Evolutionary conservation across 106 monocot species (phyloP).

Genomic region (Dendrobium chrysotoxum): DNA sequence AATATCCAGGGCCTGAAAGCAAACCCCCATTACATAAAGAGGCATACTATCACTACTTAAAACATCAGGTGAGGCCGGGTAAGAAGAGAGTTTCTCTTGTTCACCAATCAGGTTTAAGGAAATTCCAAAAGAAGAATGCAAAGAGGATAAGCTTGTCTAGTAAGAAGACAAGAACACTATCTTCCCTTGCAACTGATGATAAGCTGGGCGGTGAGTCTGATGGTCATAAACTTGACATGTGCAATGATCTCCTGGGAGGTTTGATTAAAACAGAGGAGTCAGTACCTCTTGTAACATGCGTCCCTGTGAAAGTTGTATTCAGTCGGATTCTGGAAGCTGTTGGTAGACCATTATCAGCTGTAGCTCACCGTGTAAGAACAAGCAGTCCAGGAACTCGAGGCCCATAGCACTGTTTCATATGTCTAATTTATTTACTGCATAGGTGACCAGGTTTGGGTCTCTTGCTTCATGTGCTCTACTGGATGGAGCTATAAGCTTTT

Average conservation of each 20-base stretch:
- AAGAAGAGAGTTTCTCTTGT: constrained; percentile 30
- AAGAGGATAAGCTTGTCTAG: constrained; percentile 36
- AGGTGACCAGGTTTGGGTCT: neutral
- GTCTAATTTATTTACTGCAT: neutral
- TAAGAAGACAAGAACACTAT: constrained; percentile 56
- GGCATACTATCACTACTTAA: constrained; percentile 4
- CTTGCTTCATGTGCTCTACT: neutral
- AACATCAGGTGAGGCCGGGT: constrained; percentile 9
- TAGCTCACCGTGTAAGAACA: constrained; percentile 25
- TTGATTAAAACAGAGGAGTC: constrained; percentile 43
- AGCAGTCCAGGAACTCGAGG: constrained; percentile 18
- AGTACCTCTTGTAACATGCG: constrained; percentile 54
- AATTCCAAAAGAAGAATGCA: constrained; percentile 36
- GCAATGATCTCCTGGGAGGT: constrained; percentile 23
- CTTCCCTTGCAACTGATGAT: constrained; percentile 36
- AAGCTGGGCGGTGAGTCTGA: constrained; percentile 9
- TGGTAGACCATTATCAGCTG: constrained; percentile 28
- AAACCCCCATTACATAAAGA: neutral
- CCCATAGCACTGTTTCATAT: neutral
- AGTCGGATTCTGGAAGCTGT: constrained; percentile 72
- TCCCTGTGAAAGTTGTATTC: constrained; percentile 69
- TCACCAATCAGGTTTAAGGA: constrained; percentile 6
- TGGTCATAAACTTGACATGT: constrained; percentile 3
- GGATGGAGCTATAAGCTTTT: neutral
- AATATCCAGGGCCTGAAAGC: too few species aligned